Evolutionary conservation across 257 asterid genomes (phyloP).

Genomic region (Petunia axillaris): DNA sequence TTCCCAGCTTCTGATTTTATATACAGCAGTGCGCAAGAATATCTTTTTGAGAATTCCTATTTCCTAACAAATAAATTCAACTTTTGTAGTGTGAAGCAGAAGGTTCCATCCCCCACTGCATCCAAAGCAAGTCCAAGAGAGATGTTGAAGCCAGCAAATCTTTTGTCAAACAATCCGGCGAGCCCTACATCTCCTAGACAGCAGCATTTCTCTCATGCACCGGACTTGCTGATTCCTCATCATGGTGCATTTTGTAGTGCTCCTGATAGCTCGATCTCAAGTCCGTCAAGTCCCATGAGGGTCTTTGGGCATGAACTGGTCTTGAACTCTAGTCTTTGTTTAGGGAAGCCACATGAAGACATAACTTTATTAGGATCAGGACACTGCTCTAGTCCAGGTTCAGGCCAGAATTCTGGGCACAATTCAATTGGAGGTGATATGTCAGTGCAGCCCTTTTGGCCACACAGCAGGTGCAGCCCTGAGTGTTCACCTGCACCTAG

Average conservation of each 20-base stretch:
- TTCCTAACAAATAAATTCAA: slow-evolving; percentile 2
- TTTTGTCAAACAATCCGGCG: slow-evolving; percentile 31
- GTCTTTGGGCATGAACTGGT: slow-evolving; percentile 63
- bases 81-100: slow-evolving; percentile 42
- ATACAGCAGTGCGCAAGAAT: not conserved
- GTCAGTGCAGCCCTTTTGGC: slow-evolving; percentile 83
- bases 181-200: slow-evolving; percentile 35
- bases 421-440: slow-evolving; percentile 96
- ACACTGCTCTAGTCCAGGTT: slow-evolving; percentile 96
- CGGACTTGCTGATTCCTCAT: slow-evolving; percentile 41
- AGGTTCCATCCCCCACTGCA: slow-evolving; percentile 35
- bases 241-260: slow-evolving; percentile 37
- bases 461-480: slow-evolving; percentile 89
- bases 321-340: slow-evolving; percentile 53
- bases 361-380: slow-evolving; percentile 82
- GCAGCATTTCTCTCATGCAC: slow-evolving; percentile 38
- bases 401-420: slow-evolving; percentile 95
- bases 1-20: slow-evolving; percentile 1
- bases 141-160: slow-evolving; percentile 36
- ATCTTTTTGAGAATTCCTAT: not conserved
- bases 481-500: slow-evolving; percentile 90
- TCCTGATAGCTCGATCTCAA: slow-evolving; percentile 47
- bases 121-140: slow-evolving; percentile 34
- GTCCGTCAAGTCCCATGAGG: slow-evolving; percentile 92
- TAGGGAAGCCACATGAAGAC: slow-evolving; percentile 66